Conservation (phyloP, 164 flowering plant species). For the Stephania japonica region DNA sequence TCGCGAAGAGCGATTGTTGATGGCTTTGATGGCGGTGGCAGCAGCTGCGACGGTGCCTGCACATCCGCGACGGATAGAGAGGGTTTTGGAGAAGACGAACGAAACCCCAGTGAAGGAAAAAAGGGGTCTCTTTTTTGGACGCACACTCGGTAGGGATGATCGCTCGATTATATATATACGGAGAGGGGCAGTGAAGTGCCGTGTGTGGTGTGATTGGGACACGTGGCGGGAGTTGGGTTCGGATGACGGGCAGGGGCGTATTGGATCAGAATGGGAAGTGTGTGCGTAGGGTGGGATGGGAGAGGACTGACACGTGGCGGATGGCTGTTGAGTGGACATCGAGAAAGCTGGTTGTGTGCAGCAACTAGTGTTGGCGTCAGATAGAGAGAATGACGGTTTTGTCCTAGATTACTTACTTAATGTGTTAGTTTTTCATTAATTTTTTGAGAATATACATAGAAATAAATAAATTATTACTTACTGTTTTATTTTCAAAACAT, state of each 20-base stretch:
- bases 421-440: too few relatives aligned
- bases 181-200: not conserved
- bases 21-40: too few relatives aligned
- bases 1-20: constrained; percentile 8
- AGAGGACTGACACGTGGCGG: not conserved
- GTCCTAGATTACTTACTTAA: too few relatives aligned
- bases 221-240: not conserved
- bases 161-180: not conserved
- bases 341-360: not conserved
- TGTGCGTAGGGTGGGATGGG: too few relatives aligned
- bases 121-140: not conserved
- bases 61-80: constrained; percentile 25
- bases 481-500: too few relatives aligned
- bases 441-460: too few relatives aligned
- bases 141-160: not conserved
- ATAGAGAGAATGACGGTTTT: too few relatives aligned
- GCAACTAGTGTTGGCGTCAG: too few relatives aligned
- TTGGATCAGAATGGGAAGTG: too few relatives aligned
- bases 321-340: not conserved
- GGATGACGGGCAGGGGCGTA: not conserved
- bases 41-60: constrained; percentile 8
- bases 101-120: constrained; percentile 28
- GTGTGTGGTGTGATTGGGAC: too few relatives aligned
- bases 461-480: too few relatives aligned
- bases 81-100: constrained; percentile 4